These are phyloP conservation scores for Cordyceps sp. DNA, from an alignment of 2,329 filamentous ascomycete genomes.

Conservation along the genomic window DNA sequence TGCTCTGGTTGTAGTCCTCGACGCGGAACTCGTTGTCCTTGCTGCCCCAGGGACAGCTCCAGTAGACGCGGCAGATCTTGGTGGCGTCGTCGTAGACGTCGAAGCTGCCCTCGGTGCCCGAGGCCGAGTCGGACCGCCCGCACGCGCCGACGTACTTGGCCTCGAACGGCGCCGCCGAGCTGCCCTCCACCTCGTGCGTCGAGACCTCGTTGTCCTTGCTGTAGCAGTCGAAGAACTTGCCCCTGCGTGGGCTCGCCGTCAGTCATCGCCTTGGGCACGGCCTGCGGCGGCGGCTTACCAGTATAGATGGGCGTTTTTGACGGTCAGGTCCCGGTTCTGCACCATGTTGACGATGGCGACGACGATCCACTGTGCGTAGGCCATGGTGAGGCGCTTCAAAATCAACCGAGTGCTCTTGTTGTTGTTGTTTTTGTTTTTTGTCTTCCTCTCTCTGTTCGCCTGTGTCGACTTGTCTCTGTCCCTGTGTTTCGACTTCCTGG, in stretches of 20 bases:
- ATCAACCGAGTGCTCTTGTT: no score
- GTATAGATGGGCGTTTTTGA: not conserved
- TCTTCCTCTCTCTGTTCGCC: no score
- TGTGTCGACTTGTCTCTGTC: no score
- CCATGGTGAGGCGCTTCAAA: not conserved
- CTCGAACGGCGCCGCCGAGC: not conserved
- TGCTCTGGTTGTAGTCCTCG: not conserved
- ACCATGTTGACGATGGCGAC: not conserved
- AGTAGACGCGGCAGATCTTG: not conserved
- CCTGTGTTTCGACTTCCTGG: no score
- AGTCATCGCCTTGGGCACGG: no score
- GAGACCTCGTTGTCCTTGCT: not conserved
- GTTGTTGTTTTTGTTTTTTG: no score
- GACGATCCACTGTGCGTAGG: not conserved
- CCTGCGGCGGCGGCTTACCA: not conserved
- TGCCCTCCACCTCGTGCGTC: not conserved
- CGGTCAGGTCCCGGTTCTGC: not conserved
- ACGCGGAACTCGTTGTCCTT: not conserved
- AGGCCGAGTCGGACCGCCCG: not conserved
- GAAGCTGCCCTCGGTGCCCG: not conserved
- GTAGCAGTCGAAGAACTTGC: not conserved
- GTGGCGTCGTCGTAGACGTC: not conserved
- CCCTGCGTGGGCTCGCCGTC: not conserved
- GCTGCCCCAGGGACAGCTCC: not conserved
- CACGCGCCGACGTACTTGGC: not conserved